phyloP scores from a whole-genome alignment of 2,329 filamentous ascomycete genomes.

The Aspergillus sp. region DNA sequence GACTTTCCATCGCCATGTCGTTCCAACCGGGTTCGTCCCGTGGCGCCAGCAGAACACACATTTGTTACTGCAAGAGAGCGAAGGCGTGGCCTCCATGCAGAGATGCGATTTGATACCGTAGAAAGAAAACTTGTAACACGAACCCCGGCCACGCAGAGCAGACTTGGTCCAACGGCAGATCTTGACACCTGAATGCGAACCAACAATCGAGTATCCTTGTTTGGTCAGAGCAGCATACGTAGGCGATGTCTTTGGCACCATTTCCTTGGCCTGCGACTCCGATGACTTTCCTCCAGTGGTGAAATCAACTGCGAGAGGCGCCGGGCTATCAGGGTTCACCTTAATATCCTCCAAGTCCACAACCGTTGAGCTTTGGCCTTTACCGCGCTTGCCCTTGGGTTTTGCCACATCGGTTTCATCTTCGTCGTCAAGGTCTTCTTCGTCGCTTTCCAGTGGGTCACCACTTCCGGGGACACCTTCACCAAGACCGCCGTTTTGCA shows the following conservation, averaged over 20 bases:
- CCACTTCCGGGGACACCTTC: slow-evolving; percentile 72
- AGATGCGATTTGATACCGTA: slow-evolving; percentile 95
- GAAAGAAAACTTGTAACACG: slow-evolving; percentile 96
- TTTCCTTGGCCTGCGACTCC: slow-evolving; percentile 61
- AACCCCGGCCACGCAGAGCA: slow-evolving; percentile 82
- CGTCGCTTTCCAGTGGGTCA: slow-evolving; percentile 76
- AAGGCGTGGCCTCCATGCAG: slow-evolving; percentile 97
- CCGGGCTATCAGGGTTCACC: slow-evolving; percentile 28
- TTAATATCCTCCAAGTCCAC: slow-evolving; percentile 81
- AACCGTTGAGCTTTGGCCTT: slow-evolving; percentile 39
- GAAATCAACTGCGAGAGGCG: slow-evolving; percentile 75
- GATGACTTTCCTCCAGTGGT: slow-evolving; percentile 48
- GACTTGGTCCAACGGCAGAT: slow-evolving; percentile 99
- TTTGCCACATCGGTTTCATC: slow-evolving; percentile 48
- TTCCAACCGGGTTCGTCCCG: slow-evolving; percentile 93
- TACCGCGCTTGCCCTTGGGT: slow-evolving; percentile 42
- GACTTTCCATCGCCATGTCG: slow-evolving; percentile 93
- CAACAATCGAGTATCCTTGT: slow-evolving; percentile 92
- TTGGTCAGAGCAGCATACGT: slow-evolving; percentile 87
- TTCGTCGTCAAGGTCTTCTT: slow-evolving; percentile 59
- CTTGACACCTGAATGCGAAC: slow-evolving; percentile 92
- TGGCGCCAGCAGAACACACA: slow-evolving; percentile 99
- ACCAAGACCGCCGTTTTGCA: slow-evolving; percentile 48
- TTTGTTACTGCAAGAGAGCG: slow-evolving; percentile 93
- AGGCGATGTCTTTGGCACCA: slow-evolving; percentile 87